Evolutionary conservation across 768 basidiomycete genomes (phyloP).

Genomic region (Suillus bovinus): DNA sequence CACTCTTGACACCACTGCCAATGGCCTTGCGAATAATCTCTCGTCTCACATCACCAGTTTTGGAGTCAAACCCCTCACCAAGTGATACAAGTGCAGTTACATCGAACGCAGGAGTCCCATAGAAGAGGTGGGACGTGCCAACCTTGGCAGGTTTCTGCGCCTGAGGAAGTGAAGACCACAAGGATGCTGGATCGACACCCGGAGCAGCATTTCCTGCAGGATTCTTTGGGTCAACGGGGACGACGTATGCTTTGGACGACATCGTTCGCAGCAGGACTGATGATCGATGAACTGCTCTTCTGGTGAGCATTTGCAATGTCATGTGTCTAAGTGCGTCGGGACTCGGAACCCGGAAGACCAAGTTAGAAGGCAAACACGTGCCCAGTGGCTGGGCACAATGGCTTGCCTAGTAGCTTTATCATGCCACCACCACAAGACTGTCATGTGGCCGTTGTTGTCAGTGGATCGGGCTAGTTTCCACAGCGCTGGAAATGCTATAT

Average conservation of each 20-base stretch:
- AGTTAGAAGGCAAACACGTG: background rate
- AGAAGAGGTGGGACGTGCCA: slow-evolving; percentile 67
- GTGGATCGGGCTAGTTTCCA: background rate
- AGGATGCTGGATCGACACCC: slow-evolving; percentile 44
- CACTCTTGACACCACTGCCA: slow-evolving; percentile 69
- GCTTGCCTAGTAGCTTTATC: background rate
- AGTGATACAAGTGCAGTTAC: slow-evolving; percentile 59
- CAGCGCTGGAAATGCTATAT: background rate
- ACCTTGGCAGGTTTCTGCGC: slow-evolving; percentile 55
- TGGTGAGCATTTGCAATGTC: slow-evolving; percentile 19
- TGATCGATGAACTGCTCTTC: slow-evolving; percentile 21
- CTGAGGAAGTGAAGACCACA: slow-evolving; percentile 54
- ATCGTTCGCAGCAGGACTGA: slow-evolving; percentile 38
- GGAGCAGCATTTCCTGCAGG: slow-evolving; percentile 30
- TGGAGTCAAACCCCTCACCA: slow-evolving; percentile 52
- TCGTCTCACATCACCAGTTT: slow-evolving; percentile 47
- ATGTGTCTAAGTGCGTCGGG: slow-evolving; percentile 17
- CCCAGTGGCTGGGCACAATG: background rate
- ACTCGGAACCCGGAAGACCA: background rate
- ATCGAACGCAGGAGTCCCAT: slow-evolving; percentile 46
- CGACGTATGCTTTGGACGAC: slow-evolving; percentile 56
- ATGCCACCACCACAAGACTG: background rate
- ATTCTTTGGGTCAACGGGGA: slow-evolving; percentile 55
- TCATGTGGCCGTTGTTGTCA: background rate
- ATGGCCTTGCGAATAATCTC: slow-evolving; percentile 72